Conservation (phyloP, 2,329 filamentous ascomycete genomes). For the Phyllosticta capitalensis region DNA sequence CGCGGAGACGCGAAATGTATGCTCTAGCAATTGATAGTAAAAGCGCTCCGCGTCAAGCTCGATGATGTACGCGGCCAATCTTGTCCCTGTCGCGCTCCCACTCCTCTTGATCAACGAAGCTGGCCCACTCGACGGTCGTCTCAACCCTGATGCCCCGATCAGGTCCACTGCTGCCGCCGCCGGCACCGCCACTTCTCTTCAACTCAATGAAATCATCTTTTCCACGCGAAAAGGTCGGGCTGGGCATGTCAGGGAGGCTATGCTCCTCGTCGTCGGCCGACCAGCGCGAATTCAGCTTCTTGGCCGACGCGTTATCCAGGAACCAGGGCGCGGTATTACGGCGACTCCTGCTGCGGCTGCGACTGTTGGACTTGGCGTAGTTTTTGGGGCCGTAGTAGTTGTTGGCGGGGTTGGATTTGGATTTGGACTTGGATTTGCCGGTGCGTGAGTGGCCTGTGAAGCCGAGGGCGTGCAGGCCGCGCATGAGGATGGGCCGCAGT, state of each 20-base stretch:
- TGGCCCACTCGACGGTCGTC: background rate
- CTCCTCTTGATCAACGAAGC: background rate
- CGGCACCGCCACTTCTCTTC: background rate
- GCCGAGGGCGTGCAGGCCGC: slow-evolving; percentile 30
- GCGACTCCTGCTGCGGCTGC: background rate
- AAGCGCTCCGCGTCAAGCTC: background rate
- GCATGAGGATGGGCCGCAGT: slow-evolving; percentile 23
- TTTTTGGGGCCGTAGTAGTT: background rate
- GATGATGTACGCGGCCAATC: background rate
- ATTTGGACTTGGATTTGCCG: background rate
- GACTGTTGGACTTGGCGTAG: background rate
- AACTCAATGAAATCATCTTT: background rate
- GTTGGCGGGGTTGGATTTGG: background rate
- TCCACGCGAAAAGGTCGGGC: background rate
- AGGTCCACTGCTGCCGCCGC: background rate
- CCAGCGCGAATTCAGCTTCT: background rate
- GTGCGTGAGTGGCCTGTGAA: background rate
- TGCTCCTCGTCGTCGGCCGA: background rate
- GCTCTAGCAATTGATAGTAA: too few relatives aligned
- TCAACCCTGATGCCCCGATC: background rate
- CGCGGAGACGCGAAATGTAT: too few relatives aligned
- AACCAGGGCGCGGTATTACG: background rate
- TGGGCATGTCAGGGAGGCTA: background rate
- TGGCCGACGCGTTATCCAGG: background rate
- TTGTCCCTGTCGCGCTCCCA: background rate